Conservation (phyloP, 2,329 filamentous ascomycete species). For the Chrysoporthe austroafricana region DNA sequence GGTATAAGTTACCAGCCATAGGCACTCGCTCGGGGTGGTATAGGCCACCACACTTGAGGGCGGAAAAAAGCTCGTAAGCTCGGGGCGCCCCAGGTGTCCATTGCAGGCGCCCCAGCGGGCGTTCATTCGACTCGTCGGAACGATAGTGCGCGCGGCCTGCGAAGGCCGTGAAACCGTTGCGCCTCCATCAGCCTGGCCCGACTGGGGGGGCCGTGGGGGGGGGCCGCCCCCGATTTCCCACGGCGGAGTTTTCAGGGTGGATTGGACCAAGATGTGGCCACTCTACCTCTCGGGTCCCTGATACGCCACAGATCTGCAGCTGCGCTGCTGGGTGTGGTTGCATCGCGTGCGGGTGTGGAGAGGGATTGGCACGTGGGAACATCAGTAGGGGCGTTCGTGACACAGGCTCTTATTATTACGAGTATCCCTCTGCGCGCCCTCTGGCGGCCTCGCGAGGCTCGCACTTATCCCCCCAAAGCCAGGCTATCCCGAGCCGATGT, state of each 20-base stretch:
- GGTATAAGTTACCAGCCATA: background rate
- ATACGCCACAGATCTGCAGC: constrained; percentile 11
- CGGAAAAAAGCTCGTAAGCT: no score
- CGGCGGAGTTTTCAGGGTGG: constrained; percentile 12
- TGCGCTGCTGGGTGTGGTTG: background rate
- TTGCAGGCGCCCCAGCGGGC: background rate
- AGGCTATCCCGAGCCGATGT: background rate
- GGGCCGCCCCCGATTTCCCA: background rate
- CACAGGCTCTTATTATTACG: constrained; percentile 1
- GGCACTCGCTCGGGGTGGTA: background rate
- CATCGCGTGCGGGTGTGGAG: constrained; percentile 2
- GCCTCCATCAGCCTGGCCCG: background rate
- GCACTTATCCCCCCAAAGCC: background rate
- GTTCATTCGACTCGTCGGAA: background rate
- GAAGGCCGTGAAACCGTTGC: constrained; percentile 1
- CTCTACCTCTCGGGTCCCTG: background rate
- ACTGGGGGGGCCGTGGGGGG: constrained; percentile 1
- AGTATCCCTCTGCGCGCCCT: background rate
- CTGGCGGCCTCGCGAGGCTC: background rate
- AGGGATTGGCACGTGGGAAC: background rate
- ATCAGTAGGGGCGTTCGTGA: background rate
- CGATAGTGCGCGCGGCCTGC: background rate
- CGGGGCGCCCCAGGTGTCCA: no score
- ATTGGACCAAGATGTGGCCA: background rate
- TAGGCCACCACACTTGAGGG: background rate